phyloP scores from a whole-genome alignment of 2,329 filamentous ascomycete species.

The Xylaria digitata region DNA sequence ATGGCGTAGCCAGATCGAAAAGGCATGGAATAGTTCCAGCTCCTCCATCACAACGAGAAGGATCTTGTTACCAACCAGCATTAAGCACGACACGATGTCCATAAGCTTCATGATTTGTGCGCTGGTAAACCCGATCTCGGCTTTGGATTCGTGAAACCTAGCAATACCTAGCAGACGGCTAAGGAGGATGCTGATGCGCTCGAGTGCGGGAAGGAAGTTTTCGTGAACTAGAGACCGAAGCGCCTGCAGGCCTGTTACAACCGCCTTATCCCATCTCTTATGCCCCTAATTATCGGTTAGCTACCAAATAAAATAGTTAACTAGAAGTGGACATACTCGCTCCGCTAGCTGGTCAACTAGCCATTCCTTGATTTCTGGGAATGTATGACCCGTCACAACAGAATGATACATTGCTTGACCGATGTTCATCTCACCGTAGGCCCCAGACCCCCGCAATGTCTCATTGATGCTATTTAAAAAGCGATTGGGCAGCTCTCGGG shows the following conservation, averaged over 20 bases:
- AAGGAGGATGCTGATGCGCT: slow-evolving; percentile 83
- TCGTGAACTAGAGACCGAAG: slow-evolving; percentile 84
- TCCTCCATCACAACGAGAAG: slow-evolving; percentile 79
- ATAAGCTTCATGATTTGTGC: slow-evolving; percentile 72
- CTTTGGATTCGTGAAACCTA: slow-evolving; percentile 76
- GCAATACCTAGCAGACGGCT: slow-evolving; percentile 86
- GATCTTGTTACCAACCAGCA: slow-evolving; percentile 78
- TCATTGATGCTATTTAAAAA: slow-evolving; percentile 83
- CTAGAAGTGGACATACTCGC: slow-evolving; percentile 64
- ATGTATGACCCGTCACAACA: slow-evolving; percentile 84
- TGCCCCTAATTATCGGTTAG: slow-evolving; percentile 70
- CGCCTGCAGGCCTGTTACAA: slow-evolving; percentile 79
- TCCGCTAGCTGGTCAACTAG: slow-evolving; percentile 85
- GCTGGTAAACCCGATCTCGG: slow-evolving; percentile 74
- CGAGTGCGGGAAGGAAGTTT: slow-evolving; percentile 87
- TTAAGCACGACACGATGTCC: slow-evolving; percentile 80
- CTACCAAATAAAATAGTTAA: not conserved
- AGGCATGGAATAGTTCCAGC: slow-evolving; percentile 78
- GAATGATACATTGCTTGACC: slow-evolving; percentile 85
- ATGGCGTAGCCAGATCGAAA: slow-evolving; percentile 85
- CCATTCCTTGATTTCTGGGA: slow-evolving; percentile 83
- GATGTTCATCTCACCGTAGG: slow-evolving; percentile 69
- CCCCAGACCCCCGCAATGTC: slow-evolving; percentile 72
- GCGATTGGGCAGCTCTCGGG: slow-evolving; percentile 80
- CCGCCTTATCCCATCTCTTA: slow-evolving; percentile 94